Base-by-base conservation (phyloP, 2,329 filamentous ascomycete genomes). In the Penicillium sp. region DNA sequence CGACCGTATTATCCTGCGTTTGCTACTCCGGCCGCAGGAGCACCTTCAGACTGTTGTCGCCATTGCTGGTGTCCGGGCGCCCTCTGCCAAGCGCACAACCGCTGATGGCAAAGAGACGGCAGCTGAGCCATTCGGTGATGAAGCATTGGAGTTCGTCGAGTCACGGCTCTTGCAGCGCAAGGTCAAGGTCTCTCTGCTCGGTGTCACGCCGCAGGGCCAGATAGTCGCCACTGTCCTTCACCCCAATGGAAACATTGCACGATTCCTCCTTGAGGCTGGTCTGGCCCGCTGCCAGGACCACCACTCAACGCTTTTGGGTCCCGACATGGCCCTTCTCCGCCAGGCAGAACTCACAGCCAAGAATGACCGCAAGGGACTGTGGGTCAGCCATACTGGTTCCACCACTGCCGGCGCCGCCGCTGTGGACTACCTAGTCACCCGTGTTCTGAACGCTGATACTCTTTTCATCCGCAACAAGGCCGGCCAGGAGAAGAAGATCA, bases 261-360 rank as follows among this genome's bases (percentile, higher is more conserved):
- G 88, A 58, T 95, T 95, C 70, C 72, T 99, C 36, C 82, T 99
- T 37, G 84, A 92, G 62, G 88, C 90, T 45, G 93, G 93, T 61
- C 78, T 97, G 48, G 93, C 92, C 34, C 82, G 89, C 64, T 97
- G 92, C 76, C 90, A 91, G 57, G 93, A 99, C 71, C 91, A 93
- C 72, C 93, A 99, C 75, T 95, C 92, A 0, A 95, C 90, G 33
- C 79, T 96, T 74, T 81, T 99, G 10, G 93, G 93, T 37, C 76
- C 82, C 41, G 88, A 92, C 62, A 99, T 99, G 93, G 84, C 86
- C 35, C 71, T 80, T 50, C 82, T 97, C 49, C 84, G 93, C 55
- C 82, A 88, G 57, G 91, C 93, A 1, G 93, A 99, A 75, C 92
- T 88, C 69, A 76, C 81, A 50, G 93, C 93, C 4, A 90, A 90